These are phyloP conservation scores for Alopecurus myosuroides DNA, from an alignment of 176 grass and related monocot species.

Conservation along the genomic window DNA sequence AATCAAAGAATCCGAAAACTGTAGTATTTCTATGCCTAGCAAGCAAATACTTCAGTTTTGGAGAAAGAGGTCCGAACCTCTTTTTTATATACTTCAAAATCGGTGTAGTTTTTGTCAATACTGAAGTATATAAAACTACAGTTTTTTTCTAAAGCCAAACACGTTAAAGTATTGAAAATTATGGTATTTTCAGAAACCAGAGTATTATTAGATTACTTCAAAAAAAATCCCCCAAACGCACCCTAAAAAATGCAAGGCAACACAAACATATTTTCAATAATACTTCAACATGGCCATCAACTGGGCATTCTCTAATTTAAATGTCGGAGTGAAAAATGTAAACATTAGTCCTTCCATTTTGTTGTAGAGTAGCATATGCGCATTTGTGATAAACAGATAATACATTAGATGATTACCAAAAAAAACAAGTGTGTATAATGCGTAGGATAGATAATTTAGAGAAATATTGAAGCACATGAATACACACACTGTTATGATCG, in stretches of 20 bases:
- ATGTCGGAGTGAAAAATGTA: not conserved
- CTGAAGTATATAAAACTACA: too few relatives aligned
- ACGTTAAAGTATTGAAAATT: too few relatives aligned
- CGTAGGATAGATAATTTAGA: not conserved
- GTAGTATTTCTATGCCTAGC: too few relatives aligned
- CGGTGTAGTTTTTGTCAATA: too few relatives aligned
- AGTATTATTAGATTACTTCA: too few relatives aligned
- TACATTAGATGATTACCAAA: not conserved
- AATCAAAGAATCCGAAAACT: too few relatives aligned
- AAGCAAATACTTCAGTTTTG: too few relatives aligned
- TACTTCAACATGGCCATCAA: conserved; percentile 5
- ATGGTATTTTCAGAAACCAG: too few relatives aligned
- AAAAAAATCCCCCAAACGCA: too few relatives aligned
- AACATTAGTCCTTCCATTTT: not conserved
- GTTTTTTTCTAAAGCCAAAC: too few relatives aligned
- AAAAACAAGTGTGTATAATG: not conserved
- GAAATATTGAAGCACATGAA: not conserved
- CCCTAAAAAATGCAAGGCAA: not conserved
- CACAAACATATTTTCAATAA: not conserved
- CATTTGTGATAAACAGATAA: not conserved
- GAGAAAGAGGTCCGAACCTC: too few relatives aligned
- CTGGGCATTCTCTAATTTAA: conserved; percentile 9
- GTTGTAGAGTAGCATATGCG: not conserved
- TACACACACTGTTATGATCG: not conserved
- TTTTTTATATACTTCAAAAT: too few relatives aligned